phyloP scores from a whole-genome alignment of 164 flowering plant species.

The Echeveria elegans region DNA sequence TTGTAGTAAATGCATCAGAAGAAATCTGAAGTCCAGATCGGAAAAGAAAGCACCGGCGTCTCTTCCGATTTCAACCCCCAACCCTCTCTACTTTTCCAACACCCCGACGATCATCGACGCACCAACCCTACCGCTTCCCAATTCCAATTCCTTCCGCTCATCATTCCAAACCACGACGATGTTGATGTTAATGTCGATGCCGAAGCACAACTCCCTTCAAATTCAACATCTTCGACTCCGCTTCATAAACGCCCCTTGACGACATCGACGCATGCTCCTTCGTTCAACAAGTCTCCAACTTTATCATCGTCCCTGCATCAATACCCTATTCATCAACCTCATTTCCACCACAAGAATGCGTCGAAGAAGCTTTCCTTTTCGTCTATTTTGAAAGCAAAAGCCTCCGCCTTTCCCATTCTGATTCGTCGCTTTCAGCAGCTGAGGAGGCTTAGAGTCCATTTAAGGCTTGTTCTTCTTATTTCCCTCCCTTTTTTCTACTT shows the following conservation, averaged over 20 bases:
- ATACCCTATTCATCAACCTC: constrained; percentile 16
- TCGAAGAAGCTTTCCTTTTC: constrained; percentile 8
- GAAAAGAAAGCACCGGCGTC: constrained; percentile 68
- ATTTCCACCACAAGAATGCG: constrained; percentile 9
- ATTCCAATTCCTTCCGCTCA: background rate
- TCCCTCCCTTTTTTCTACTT: constrained; percentile 59
- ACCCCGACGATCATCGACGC: no score
- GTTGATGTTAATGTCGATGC: background rate
- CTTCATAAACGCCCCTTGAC: constrained; percentile 39
- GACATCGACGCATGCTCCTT: constrained; percentile 18
- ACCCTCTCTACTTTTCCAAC: constrained; percentile 13
- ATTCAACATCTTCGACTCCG: constrained; percentile 21
- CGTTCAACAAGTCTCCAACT: constrained; percentile 40
- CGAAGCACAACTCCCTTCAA: constrained; percentile 26
- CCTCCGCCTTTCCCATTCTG: constrained; percentile 2
- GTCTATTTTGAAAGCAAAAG: background rate
- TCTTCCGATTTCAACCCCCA: constrained; percentile 55
- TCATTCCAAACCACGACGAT: background rate
- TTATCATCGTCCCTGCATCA: constrained; percentile 17
- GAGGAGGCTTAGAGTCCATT: constrained; percentile 35
- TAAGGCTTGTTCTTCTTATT: constrained; percentile 37
- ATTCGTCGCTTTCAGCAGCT: constrained; percentile 29
- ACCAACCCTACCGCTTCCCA: no score
- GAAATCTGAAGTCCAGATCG: constrained; percentile 62
- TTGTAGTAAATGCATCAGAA: constrained; percentile 45